These are phyloP conservation scores for Chaetothyriales sp. DNA, from an alignment of 2,329 filamentous ascomycete species.

Conservation along the genomic window DNA sequence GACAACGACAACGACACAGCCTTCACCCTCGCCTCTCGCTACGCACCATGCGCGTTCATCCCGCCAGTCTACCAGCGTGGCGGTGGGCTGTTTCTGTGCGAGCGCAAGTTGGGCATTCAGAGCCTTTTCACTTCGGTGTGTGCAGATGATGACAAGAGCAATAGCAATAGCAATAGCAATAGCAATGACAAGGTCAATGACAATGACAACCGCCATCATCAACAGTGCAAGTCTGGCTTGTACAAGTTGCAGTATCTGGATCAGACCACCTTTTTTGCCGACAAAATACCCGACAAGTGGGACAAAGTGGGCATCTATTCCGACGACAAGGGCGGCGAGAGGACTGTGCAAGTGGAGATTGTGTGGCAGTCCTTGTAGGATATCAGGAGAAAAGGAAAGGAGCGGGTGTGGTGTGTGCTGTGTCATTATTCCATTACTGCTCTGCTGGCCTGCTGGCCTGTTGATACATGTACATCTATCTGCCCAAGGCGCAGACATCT, in stretches of 20 bases:
- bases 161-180: not conserved
- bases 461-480: not conserved
- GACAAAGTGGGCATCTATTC: slow-evolving; percentile 14
- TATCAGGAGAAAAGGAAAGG: not conserved
- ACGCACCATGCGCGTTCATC: slow-evolving; percentile 43
- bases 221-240: not conserved
- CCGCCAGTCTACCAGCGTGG: not conserved
- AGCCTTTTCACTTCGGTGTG: slow-evolving; percentile 25
- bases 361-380: slow-evolving; percentile 11
- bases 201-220: too few relatives aligned
- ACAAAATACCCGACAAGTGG: slow-evolving; percentile 7
- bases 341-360: slow-evolving; percentile 13
- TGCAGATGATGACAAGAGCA: not conserved
- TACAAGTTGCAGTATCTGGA: slow-evolving; percentile 6
- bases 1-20: slow-evolving; percentile 22
- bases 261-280: slow-evolving; percentile 11
- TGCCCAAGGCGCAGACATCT: not conserved
- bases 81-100: slow-evolving; percentile 41
- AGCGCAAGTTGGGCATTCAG: slow-evolving; percentile 28
- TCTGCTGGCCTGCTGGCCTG: not conserved
- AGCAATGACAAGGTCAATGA: not conserved
- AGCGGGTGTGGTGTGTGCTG: not conserved
- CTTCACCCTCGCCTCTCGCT: slow-evolving; percentile 44
- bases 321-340: slow-evolving; percentile 9
- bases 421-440: not conserved